Conservation (phyloP, 2,329 filamentous ascomycete genomes). For the Monosporascus sp. region DNA sequence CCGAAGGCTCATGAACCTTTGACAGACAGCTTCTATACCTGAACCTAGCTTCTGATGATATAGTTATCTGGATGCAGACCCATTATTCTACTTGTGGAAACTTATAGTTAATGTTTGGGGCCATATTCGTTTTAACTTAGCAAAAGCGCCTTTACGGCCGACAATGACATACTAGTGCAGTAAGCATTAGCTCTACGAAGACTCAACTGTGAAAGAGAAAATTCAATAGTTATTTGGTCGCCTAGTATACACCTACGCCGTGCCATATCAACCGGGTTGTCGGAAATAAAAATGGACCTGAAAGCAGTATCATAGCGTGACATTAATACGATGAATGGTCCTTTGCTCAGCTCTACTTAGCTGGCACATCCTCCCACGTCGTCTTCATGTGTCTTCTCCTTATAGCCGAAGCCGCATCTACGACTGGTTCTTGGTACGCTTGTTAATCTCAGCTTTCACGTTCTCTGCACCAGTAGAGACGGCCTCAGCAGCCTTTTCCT, state of each 20-base stretch:
- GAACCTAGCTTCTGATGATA: too few relatives aligned
- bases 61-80: too few relatives aligned
- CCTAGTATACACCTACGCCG: constrained; percentile 1
- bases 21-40: too few relatives aligned
- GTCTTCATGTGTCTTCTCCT: neutral
- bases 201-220: neutral
- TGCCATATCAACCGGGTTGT: neutral
- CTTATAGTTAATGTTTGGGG: too few relatives aligned
- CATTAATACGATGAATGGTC: neutral
- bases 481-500: constrained; percentile 63
- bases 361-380: neutral
- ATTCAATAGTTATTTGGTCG: neutral
- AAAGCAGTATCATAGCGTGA: neutral
- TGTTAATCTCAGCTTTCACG: constrained; percentile 66
- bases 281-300: neutral
- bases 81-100: too few relatives aligned
- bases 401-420: constrained; percentile 21
- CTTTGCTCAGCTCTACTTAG: neutral
- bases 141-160: too few relatives aligned
- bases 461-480: constrained; percentile 61
- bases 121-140: too few relatives aligned
- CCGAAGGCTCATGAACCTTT: too few relatives aligned
- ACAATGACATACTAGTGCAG: too few relatives aligned
- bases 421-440: constrained; percentile 54
- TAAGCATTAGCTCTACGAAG: too few relatives aligned